A percentile compares a stretch with the other conserved stretches of the same genome.
Conservation (phyloP, 2,329 filamentous ascomycete genomes). For the Scytalidium lignicola region DNA sequence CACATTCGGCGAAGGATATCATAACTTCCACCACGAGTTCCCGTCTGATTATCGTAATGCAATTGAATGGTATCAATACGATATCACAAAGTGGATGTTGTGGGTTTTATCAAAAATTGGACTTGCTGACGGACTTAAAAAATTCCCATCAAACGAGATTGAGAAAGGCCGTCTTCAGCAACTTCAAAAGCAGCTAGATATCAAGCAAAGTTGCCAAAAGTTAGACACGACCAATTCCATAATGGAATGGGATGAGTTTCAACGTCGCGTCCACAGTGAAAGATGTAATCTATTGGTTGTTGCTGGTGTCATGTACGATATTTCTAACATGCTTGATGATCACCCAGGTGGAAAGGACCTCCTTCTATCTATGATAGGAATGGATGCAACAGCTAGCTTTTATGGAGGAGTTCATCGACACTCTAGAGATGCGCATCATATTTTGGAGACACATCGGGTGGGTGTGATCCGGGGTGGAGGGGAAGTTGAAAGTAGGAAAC, state of each 20-base stretch:
- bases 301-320: too few relatives aligned
- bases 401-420: conserved; percentile 57
- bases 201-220: too few relatives aligned
- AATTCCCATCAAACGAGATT: conserved; percentile 63
- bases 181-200: conserved; percentile 50
- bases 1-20: conserved; percentile 65
- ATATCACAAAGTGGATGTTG: conserved; percentile 68
- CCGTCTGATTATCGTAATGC: conserved; percentile 68
- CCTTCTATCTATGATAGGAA: conserved; percentile 59
- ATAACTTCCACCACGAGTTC: conserved; percentile 72
- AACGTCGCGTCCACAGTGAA: too few relatives aligned
- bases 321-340: not conserved
- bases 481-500: too few relatives aligned
- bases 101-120: conserved; percentile 42
- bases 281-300: too few relatives aligned
- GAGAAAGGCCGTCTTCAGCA: conserved; percentile 65
- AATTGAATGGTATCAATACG: conserved; percentile 65
- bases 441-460: too few relatives aligned
- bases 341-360: conserved; percentile 64
- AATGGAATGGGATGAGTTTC: too few relatives aligned
- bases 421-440: too few relatives aligned
- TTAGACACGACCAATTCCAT: too few relatives aligned
- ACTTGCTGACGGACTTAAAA: conserved; percentile 62
- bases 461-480: too few relatives aligned
- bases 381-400: conserved; percentile 65